phyloP scores from a whole-genome alignment of 108 stramenopile species.

The Nitzschia putrida region DNA sequence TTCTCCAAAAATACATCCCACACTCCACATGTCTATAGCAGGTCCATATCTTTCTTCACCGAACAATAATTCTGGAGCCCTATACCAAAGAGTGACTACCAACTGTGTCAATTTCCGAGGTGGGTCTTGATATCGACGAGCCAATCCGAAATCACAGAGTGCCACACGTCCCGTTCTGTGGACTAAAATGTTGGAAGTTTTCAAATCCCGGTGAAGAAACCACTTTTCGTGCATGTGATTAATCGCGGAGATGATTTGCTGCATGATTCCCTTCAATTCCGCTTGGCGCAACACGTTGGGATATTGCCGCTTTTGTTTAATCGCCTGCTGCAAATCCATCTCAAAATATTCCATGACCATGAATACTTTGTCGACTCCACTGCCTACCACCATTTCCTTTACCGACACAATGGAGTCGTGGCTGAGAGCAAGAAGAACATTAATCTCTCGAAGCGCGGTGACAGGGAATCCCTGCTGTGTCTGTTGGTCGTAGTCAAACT shows the following conservation, averaged over 20 bases:
- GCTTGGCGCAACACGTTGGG: constrained; percentile 72
- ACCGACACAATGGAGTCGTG: constrained; percentile 88
- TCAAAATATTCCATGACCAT: constrained; percentile 95
- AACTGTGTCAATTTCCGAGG: constrained; percentile 71
- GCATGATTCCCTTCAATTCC: constrained; percentile 79
- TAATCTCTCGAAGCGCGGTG: constrained; percentile 90
- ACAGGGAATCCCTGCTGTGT: constrained; percentile 91
- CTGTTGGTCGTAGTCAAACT: constrained; percentile 63
- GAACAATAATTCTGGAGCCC: constrained; percentile 88
- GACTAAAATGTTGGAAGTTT: constrained; percentile 90
- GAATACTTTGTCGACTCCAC: constrained; percentile 69
- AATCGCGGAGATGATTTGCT: constrained; percentile 76
- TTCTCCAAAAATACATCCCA: constrained; percentile 98
- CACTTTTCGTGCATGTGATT: constrained; percentile 79
- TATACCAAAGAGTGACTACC: constrained; percentile 93
- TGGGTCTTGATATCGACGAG: constrained; percentile 77
- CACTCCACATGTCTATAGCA: constrained; percentile 91
- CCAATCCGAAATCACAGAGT: constrained; percentile 91
- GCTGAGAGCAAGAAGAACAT: constrained; percentile 66
- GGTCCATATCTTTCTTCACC: constrained; percentile 84
- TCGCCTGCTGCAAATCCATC: constrained; percentile 86
- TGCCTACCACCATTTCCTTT: constrained; percentile 87
- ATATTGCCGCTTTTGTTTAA: constrained; percentile 48
- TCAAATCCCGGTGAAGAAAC: constrained; percentile 92
- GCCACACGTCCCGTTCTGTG: constrained; percentile 72